These are phyloP conservation scores for Tephrocybe sp. DNA, from an alignment of 768 basidiomycete genomes.

Conservation along the genomic window DNA sequence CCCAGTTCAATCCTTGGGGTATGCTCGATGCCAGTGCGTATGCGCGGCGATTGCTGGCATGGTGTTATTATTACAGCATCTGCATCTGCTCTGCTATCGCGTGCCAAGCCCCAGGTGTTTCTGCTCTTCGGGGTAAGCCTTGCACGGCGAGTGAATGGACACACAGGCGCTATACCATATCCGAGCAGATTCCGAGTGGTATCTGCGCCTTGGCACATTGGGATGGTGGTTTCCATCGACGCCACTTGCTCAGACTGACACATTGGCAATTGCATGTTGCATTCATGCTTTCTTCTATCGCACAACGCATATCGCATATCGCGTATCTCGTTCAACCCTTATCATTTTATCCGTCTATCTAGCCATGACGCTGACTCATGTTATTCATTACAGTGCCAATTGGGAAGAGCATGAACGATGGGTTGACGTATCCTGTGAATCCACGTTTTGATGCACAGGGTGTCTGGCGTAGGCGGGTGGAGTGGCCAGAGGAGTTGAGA, in stretches of 20 bases:
- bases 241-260: no score
- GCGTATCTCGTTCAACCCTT: neutral
- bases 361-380: conserved; percentile 20
- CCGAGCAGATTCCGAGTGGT: conserved; percentile 13
- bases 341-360: conserved; percentile 4
- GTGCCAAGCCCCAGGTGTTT: no score
- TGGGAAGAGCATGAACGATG: conserved; percentile 49
- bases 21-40: no score
- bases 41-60: no score
- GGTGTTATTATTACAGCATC: no score
- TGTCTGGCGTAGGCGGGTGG: conserved; percentile 57
- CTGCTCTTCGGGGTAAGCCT: no score
- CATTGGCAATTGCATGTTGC: no score
- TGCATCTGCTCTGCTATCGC: no score
- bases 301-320: no score
- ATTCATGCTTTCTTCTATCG: no score
- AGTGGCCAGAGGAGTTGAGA: conserved; percentile 68
- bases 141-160: no score
- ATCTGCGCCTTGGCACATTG: neutral
- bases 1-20: no score
- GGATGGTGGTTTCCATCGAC: neutral
- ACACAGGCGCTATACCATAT: conserved; percentile 1
- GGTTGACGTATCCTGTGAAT: conserved; percentile 62
- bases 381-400: conserved; percentile 48
- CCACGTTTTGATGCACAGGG: conserved; percentile 73